A percentile compares a stretch with the other conserved stretches of the same genome.
These are phyloP conservation scores for Angomonas desouzai DNA, from an alignment of 208 protist species.

Conservation along the genomic window DNA sequence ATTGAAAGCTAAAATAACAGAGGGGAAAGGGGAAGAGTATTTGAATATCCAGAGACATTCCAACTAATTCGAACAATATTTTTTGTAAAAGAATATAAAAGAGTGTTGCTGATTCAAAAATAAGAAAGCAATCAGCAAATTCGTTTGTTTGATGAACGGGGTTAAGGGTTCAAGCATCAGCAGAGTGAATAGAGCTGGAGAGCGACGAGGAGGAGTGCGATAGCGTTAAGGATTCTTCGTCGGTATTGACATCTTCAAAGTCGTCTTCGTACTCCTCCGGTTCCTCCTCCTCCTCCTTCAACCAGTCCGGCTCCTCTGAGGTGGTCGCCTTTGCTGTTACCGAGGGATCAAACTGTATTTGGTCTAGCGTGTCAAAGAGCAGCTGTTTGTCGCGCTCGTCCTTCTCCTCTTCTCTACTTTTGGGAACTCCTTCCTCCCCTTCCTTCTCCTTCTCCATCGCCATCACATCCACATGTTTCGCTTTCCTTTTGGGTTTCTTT, in stretches of 20 bases:
- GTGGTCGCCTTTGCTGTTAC: not conserved
- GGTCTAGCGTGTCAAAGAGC: constrained; percentile 1
- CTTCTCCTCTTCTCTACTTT: not conserved
- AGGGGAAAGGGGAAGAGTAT: not conserved
- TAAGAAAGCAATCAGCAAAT: no score
- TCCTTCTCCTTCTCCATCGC: constrained; percentile 1
- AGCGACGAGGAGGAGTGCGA: not conserved
- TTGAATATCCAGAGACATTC: no score
- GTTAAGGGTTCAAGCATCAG: not conserved
- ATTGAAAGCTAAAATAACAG: not conserved
- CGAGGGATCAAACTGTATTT: not conserved
- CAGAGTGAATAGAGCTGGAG: not conserved
- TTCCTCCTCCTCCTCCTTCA: constrained; percentile 16
- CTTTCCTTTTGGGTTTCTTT: not conserved
- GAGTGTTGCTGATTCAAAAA: no score
- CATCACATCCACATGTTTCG: constrained; percentile 1
- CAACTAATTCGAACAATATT: no score
- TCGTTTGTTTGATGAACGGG: not conserved
- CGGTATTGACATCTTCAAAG: constrained; percentile 32
- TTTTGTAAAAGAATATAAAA: no score
- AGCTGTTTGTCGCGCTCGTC: not conserved
- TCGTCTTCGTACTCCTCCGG: constrained; percentile 41
- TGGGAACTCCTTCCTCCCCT: not conserved
- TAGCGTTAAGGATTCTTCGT: not conserved
- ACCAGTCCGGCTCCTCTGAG: constrained; percentile 18